These are phyloP conservation scores for Pleurotus eryngii DNA, from an alignment of 768 basidiomycete species.

Conservation along the genomic window DNA sequence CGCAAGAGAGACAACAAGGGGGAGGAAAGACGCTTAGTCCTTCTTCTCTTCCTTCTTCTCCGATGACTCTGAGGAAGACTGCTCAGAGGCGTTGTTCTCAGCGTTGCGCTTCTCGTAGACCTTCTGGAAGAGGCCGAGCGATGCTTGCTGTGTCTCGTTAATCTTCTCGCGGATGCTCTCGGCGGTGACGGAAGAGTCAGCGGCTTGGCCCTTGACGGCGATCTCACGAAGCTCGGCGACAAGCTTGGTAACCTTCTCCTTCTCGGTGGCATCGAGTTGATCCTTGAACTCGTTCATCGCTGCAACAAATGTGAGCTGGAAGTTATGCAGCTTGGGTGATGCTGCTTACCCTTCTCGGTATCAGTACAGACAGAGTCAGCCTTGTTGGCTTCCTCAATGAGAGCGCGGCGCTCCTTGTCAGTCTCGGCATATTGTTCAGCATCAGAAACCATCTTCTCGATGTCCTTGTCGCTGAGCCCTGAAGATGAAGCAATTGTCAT, in stretches of 20 bases:
- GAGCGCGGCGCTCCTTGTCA: constrained; percentile 80
- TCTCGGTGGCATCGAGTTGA: constrained; percentile 88
- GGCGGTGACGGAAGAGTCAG: constrained; percentile 76
- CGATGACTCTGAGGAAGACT: constrained; percentile 30
- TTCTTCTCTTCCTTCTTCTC: constrained; percentile 79
- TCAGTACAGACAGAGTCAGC: constrained; percentile 92
- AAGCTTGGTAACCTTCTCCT: constrained; percentile 90
- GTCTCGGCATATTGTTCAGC: constrained; percentile 92
- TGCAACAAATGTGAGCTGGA: constrained; percentile 23
- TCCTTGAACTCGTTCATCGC: constrained; percentile 98
- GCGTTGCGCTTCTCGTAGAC: constrained; percentile 91
- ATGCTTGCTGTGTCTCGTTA: constrained; percentile 90
- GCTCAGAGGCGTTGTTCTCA: constrained; percentile 54
- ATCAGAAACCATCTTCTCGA: constrained; percentile 94
- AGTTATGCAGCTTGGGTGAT: neutral
- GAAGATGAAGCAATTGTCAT: constrained; percentile 99
- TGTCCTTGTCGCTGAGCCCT: constrained; percentile 93
- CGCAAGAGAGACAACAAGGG: constrained; percentile 4
- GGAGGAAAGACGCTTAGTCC: constrained; percentile 48
- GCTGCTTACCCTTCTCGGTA: constrained; percentile 68
- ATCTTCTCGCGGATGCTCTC: constrained; percentile 92
- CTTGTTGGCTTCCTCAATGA: constrained; percentile 97
- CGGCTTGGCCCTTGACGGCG: constrained; percentile 84
- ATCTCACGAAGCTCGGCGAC: constrained; percentile 85
- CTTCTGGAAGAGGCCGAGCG: constrained; percentile 97